These are phyloP conservation scores for Thalassiosira exigua DNA, from an alignment of 352 stramenopile genomes.

Conservation along the genomic window DNA sequence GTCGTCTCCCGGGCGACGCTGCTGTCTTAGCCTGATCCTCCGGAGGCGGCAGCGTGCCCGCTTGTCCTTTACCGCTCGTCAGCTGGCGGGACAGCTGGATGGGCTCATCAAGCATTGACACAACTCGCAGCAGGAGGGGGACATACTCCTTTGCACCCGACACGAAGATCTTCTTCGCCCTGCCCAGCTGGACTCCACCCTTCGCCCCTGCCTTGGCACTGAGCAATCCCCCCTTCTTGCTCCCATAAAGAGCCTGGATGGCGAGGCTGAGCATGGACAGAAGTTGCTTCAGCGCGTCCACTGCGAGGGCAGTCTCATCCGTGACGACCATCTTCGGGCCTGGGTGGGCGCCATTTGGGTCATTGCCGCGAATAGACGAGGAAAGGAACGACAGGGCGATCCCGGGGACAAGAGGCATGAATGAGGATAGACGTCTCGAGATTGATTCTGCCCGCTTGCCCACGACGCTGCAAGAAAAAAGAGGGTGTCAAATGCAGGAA, in stretches of 20 bases:
- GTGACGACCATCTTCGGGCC: conserved; percentile 31
- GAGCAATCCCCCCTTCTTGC: conserved; percentile 71
- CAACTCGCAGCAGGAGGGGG: conserved; percentile 69
- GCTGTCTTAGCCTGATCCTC: conserved; percentile 3
- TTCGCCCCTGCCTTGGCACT: conserved; percentile 36
- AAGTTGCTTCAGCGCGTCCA: conserved; percentile 57
- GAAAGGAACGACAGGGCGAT: conserved; percentile 75
- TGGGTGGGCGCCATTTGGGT: conserved; percentile 24
- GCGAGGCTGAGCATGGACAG: conserved; percentile 73
- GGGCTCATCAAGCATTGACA: conserved; percentile 50
- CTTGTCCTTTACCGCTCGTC: not conserved
- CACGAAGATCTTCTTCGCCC: conserved; percentile 61
- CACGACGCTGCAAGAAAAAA: conserved; percentile 15
- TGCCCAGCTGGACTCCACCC: conserved; percentile 36
- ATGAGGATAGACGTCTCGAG: conserved; percentile 68
- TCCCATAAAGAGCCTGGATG: conserved; percentile 77
- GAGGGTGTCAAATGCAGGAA: not conserved
- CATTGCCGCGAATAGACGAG: conserved; percentile 24
- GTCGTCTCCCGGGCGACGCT: not conserved
- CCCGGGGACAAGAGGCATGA: conserved; percentile 80
- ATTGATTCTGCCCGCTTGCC: conserved; percentile 53
- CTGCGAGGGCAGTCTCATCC: conserved; percentile 33
- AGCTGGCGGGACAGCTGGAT: conserved; percentile 29
- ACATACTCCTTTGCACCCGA: conserved; percentile 73
- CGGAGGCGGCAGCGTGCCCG: not conserved